A percentile compares a stretch with the other conserved stretches of the same genome.
Evolutionary conservation across 225 moss, liverwort and hornwort genomes (phyloP).

Genomic region (Thuidium tamariscinum): DNA sequence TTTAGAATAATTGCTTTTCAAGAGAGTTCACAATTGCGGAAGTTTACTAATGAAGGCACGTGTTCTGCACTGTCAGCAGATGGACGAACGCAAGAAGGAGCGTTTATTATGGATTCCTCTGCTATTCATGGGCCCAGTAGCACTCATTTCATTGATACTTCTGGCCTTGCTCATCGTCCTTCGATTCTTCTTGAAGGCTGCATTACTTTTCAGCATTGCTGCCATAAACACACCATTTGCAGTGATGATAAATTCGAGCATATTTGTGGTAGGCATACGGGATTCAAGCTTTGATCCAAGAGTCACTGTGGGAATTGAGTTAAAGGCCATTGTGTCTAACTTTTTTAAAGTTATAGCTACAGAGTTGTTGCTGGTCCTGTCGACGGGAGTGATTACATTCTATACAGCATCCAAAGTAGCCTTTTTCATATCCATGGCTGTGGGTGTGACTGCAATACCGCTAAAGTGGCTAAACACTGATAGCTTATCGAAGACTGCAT

Average conservation of each 20-base stretch:
- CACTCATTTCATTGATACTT: not conserved
- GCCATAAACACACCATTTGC: not conserved
- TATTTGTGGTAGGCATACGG: too few species aligned
- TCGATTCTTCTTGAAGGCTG: not conserved
- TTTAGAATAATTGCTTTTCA: not conserved
- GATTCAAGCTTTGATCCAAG: not conserved
- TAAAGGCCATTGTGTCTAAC: not conserved
- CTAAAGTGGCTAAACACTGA: rapidly evolving
- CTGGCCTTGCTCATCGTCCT: not conserved
- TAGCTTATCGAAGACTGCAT: not conserved
- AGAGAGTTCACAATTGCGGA: not conserved
- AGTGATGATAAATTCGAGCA: too few species aligned
- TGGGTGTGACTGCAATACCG: not conserved
- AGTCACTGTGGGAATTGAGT: not conserved
- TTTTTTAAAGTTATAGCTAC: not conserved
- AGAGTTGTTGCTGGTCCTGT: too few species aligned
- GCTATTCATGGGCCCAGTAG: too few species aligned
- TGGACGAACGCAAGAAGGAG: not conserved
- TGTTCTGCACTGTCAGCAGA: not conserved
- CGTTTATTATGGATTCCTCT: too few species aligned
- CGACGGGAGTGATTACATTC: too few species aligned
- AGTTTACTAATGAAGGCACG: not conserved
- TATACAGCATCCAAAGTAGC: rapidly evolving
- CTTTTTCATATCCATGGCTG: not conserved
- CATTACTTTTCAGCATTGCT: not conserved